Evolutionary conservation across 257 asterid genomes (phyloP).

Genomic region (Parsonsia alboflavescens): DNA sequence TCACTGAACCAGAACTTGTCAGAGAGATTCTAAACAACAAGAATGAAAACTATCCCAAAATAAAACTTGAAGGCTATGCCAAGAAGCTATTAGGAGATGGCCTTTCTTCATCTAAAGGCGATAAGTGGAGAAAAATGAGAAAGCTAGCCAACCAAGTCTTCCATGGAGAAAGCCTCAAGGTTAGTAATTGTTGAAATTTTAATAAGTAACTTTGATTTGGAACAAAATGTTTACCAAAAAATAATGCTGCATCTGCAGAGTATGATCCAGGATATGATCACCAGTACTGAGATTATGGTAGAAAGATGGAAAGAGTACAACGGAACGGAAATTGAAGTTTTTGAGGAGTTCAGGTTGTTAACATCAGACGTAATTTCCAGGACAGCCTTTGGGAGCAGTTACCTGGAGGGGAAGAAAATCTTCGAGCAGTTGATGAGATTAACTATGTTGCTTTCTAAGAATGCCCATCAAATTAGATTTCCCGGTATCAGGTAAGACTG

Average conservation of each 20-base stretch:
- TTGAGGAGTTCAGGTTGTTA: constrained; percentile 44
- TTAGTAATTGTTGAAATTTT: not conserved
- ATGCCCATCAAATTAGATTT: constrained; percentile 33
- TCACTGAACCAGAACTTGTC: constrained; percentile 51
- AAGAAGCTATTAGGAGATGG: constrained; percentile 67
- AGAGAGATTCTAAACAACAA: constrained; percentile 49
- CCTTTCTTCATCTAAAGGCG: constrained; percentile 54
- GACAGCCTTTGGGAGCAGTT: constrained; percentile 73
- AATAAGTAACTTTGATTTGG: not conserved
- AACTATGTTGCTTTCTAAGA: constrained; percentile 34
- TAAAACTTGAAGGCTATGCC: constrained; percentile 54
- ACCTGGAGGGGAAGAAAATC: constrained; percentile 54
- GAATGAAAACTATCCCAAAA: constrained; percentile 47
- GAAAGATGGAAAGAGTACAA: constrained; percentile 44
- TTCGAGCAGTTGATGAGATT: constrained; percentile 54
- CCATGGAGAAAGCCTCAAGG: constrained; percentile 55
- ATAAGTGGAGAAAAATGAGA: constrained; percentile 57
- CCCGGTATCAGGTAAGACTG: constrained; percentile 42
- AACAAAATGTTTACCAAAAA: not conserved
- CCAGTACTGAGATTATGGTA: constrained; percentile 47
- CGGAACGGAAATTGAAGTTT: constrained; percentile 51
- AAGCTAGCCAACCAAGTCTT: constrained; percentile 55
- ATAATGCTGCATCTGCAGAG: constrained; percentile 21
- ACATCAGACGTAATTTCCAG: constrained; percentile 60
- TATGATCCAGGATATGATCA: constrained; percentile 50